A percentile compares a stretch with the other conserved stretches of the same genome.
phyloP scores from a whole-genome alignment of 2,329 filamentous ascomycete species.

The Ophiocordyceps sinensis region DNA sequence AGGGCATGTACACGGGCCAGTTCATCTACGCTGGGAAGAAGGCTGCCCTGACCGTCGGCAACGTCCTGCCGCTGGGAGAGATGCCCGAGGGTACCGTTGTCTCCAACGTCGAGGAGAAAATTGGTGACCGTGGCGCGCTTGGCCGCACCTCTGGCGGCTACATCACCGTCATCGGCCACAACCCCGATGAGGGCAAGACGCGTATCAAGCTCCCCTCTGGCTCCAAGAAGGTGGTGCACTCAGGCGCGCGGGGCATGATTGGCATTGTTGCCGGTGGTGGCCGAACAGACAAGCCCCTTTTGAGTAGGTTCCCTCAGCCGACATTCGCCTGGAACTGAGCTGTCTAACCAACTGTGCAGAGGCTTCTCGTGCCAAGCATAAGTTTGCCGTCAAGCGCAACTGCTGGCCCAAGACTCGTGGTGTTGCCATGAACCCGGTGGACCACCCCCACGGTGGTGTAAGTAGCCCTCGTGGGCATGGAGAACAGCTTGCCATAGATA shows the following conservation, averaged over 20 bases:
- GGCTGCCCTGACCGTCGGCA: slow-evolving; percentile 90
- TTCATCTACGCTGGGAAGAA: slow-evolving; percentile 99
- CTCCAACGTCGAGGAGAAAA: slow-evolving; percentile 98
- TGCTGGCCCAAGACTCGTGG: slow-evolving; percentile 99
- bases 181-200: slow-evolving; percentile 98
- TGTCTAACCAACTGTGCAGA: slow-evolving; percentile 35
- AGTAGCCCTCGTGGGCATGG: slow-evolving; percentile 18
- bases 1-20: slow-evolving; percentile 99
- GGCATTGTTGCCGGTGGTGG: slow-evolving; percentile 99
- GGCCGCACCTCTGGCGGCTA: slow-evolving; percentile 99
- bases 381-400: slow-evolving; percentile 99
- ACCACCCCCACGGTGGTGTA: slow-evolving; percentile 94
- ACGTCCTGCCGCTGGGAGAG: slow-evolving; percentile 85
- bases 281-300: slow-evolving; percentile 97
- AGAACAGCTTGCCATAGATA: slow-evolving; percentile 4
- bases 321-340: background rate
- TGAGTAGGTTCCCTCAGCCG: slow-evolving; percentile 48
- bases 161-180: slow-evolving; percentile 94
- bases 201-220: slow-evolving; percentile 98
- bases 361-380: slow-evolving; percentile 99
- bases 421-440: slow-evolving; percentile 99
- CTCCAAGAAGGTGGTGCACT: slow-evolving; percentile 97
- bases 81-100: slow-evolving; percentile 99
- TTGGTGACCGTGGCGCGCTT: slow-evolving; percentile 89
- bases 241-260: slow-evolving; percentile 90